Percentiles rank a stretch among this genome's conserved stretches.
phyloP scores from a whole-genome alignment of 75 land plant genomes.

The Isoetes taiwanensis region DNA sequence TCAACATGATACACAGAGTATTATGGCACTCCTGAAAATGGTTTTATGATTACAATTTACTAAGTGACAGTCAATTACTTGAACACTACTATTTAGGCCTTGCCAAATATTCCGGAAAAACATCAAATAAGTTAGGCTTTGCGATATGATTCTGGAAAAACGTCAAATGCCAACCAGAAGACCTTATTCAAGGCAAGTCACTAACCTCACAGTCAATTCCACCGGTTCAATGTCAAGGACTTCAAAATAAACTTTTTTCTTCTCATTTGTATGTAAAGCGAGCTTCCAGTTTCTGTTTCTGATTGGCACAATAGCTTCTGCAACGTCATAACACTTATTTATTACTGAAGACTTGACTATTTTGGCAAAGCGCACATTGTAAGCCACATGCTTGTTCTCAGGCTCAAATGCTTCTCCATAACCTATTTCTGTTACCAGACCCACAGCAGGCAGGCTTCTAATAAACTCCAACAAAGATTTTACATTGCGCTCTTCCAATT shows the following conservation, averaged over 20 bases:
- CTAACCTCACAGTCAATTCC: constrained; percentile 64
- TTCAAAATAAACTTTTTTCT: constrained; percentile 79
- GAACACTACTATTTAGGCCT: not conserved
- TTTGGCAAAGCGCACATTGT: constrained; percentile 15
- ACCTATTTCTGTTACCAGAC: not conserved
- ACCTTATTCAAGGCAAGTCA: no score
- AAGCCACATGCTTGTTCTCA: no score
- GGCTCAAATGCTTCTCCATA: not conserved
- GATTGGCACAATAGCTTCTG: constrained; percentile 46
- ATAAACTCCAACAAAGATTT: constrained; percentile 46
- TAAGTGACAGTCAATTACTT: not conserved
- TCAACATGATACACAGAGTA: no score
- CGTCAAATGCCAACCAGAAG: no score
- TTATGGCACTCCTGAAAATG: not conserved
- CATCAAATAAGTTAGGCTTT: no score
- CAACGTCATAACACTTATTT: constrained; percentile 14
- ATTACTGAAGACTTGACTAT: constrained; percentile 17
- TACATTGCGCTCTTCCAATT: constrained; percentile 68
- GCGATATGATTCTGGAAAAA: no score
- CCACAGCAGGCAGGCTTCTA: constrained; percentile 7
- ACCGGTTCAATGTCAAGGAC: constrained; percentile 55
- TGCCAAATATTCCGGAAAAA: not conserved
- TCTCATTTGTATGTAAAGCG: constrained; percentile 47
- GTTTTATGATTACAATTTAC: not conserved
- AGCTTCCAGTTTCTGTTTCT: constrained; percentile 65